Base-by-base conservation (phyloP, 192 early-diverging fungal genomes). In the Entophlyctis helioformis region DNA sequence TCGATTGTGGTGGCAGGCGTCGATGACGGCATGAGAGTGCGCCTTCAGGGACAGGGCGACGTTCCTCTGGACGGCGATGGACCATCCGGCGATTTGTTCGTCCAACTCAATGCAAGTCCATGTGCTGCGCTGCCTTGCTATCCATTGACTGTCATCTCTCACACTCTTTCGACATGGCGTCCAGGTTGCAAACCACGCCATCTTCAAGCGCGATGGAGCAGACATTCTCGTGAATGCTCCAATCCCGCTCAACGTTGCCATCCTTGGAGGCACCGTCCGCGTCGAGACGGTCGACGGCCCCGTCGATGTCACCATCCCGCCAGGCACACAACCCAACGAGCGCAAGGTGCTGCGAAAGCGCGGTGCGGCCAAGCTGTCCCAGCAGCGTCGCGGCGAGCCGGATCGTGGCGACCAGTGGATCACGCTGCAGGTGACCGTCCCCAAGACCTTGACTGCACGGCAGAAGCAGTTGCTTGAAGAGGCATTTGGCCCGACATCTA, bases 221-320 rank as follows among this genome's bases (percentile, higher is more conserved):
- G 83, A 94, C 50, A 67, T 96, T 20, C 80, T 84, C 54, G 69
- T 83, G 11, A 69, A 84, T 21, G 73, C 80, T 3, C 56, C 56
- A 1, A 65, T 98, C 15, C 92, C 95, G 7, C 77, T 98, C 50
- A 70, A 81, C 15, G 85, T 74, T 1, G 95, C 95, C 4, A 64
- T 91, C 5, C 62, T 98, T 31, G 95, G 95, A 27, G 95, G 95
- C 37, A 68, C 67, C 1, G 59, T 95, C 5, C 70, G 79, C 5
- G 77, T 98, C 13, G 91, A 88, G 1, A 96, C 95, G 8, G 75
- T 98, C 7, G 92, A 98, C 58, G 92, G 95, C 25, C 87, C 94
- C 51, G 89, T 96, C 0, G 92, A 98, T 44, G 62, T 98, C 26
- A 86, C 77, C 38, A 59, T 98, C 34, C 81, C 81, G 16, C 42